Base-by-base conservation (phyloP, 1,139 yeast species). In the Lodderomyces elongisporus region DNA sequence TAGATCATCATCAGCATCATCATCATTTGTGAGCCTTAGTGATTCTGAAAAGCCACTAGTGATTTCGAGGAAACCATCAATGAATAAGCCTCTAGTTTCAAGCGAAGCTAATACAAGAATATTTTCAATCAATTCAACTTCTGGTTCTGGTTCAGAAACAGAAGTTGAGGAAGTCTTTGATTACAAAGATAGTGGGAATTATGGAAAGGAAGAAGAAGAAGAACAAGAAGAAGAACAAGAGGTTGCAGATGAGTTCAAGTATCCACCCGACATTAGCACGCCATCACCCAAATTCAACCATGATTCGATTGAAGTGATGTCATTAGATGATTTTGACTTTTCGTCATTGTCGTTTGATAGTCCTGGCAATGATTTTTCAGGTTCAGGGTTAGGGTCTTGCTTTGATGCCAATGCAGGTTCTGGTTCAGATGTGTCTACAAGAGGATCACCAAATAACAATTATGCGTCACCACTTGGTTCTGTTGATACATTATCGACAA, bases 21-120 rank as follows among this genome's bases (percentile, higher is more conserved):
- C n/a, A n/a, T n/a, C n/a, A n/a, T n/a, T n/a, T n/a, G n/a, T n/a
- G n/a, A n/a, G n/a, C n/a, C n/a, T 30, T 25, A n/a, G n/a, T n/a
- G 28, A 39, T 27, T 14, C 27, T 5, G 25, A 26, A 16, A 41
- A 51, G 39, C 66, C 67, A 17, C 52, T 62, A 30, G 17, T 40
- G 3, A 45, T 58, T 14, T 38, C 52, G n/a, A 41, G 56, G 35
- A 46, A 44, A 33, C 46, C 49, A 13, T 44, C 49, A 10, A 32
- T 18, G 4, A 27, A 14, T 17, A 22, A 16, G 17, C 17, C 12
- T 3, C 27, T 16, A 4, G 20, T 25, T 16, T 15, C 25, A 14
- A 14, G 17, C 13, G 33, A 27, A 30, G 32, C 37, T 18, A 27
- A 33, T 21, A 33, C 18, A 28, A 30, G n/a, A n/a, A n/a, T n/a